Evolutionary conservation across 352 stramenopile species (phyloP).

Genomic region (Globisporangium acanthophoron): DNA sequence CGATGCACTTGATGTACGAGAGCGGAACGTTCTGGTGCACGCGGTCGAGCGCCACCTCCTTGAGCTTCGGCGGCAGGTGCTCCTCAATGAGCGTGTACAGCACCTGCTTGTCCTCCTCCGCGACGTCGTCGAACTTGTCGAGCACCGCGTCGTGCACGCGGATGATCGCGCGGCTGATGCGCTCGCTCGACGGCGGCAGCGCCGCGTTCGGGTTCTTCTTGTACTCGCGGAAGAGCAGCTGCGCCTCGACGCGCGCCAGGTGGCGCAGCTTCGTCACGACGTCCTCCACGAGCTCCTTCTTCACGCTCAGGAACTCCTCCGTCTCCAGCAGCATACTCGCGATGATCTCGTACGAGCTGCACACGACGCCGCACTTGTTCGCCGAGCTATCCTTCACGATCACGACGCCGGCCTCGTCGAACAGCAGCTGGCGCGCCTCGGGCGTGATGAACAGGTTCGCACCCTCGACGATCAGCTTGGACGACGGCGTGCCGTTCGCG

Average conservation of each 20-base stretch:
- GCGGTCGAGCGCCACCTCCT: conserved; percentile 91
- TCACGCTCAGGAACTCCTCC: conserved; percentile 95
- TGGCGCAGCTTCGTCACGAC: conserved; percentile 93
- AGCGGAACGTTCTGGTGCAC: conserved; percentile 91
- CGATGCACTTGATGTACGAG: conserved; percentile 96
- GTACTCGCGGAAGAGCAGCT: conserved; percentile 98
- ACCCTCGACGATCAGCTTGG: conserved; percentile 96
- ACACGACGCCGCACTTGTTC: conserved; percentile 84
- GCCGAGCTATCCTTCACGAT: conserved; percentile 97
- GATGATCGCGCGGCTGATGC: conserved; percentile 96
- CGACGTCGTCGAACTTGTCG: conserved; percentile 89
- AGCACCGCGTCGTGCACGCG: conserved; percentile 93
- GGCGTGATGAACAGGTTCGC: conserved; percentile 97
- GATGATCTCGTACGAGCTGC: conserved; percentile 73
- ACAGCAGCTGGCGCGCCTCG: conserved; percentile 85
- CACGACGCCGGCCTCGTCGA: conserved; percentile 94
- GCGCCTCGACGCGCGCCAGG: conserved; percentile 91
- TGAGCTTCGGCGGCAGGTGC: conserved; percentile 93
- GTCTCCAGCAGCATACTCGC: conserved; percentile 95
- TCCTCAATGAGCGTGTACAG: conserved; percentile 85
- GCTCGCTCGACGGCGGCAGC: conserved; percentile 91
- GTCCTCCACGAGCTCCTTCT: conserved; percentile 91
- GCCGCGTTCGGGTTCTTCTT: conserved; percentile 79
- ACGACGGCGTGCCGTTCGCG: conserved; percentile 81
- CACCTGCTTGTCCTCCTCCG: conserved; percentile 71